These are phyloP conservation scores for Cystobasidium sp. DNA, from an alignment of 1,284 basidiomycete species.

Conservation along the genomic window DNA sequence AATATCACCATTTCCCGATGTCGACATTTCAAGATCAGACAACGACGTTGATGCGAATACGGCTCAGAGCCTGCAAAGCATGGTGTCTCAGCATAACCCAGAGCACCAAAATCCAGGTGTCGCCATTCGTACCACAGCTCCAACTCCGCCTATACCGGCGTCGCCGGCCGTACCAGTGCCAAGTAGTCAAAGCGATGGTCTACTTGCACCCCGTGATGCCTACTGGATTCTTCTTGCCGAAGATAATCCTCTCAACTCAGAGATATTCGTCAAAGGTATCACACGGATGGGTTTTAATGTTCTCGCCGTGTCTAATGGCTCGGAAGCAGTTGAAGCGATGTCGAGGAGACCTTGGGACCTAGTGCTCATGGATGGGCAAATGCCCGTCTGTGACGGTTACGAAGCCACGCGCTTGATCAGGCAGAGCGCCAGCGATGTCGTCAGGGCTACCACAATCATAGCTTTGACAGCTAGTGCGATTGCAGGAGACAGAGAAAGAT, in stretches of 20 bases:
- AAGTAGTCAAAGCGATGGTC: background rate
- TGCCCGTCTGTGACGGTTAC: constrained; percentile 49
- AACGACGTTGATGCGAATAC: no score
- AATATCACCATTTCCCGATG: background rate
- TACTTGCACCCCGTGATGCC: background rate
- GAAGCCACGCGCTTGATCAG: constrained; percentile 49
- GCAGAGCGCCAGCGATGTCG: constrained; percentile 4
- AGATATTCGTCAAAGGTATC: constrained; percentile 50
- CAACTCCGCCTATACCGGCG: constrained; percentile 5
- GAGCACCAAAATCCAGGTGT: background rate
- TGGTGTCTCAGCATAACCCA: constrained; percentile 47
- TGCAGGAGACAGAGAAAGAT: constrained; percentile 49
- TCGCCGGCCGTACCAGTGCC: background rate
- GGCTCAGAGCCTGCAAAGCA: background rate
- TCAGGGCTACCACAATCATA: constrained; percentile 46
- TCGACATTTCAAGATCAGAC: background rate
- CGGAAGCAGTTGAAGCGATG: constrained; percentile 43
- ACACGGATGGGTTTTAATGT: constrained; percentile 56
- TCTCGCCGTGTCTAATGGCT: constrained; percentile 53
- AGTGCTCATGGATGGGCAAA: constrained; percentile 50
- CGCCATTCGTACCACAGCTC: background rate
- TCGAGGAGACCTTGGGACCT: constrained; percentile 46
- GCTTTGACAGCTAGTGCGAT: constrained; percentile 51
- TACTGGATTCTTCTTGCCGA: constrained; percentile 48
- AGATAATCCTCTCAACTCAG: constrained; percentile 50